phyloP scores from a whole-genome alignment of 2,329 filamentous ascomycete species.

The Magnaporthales sp. region DNA sequence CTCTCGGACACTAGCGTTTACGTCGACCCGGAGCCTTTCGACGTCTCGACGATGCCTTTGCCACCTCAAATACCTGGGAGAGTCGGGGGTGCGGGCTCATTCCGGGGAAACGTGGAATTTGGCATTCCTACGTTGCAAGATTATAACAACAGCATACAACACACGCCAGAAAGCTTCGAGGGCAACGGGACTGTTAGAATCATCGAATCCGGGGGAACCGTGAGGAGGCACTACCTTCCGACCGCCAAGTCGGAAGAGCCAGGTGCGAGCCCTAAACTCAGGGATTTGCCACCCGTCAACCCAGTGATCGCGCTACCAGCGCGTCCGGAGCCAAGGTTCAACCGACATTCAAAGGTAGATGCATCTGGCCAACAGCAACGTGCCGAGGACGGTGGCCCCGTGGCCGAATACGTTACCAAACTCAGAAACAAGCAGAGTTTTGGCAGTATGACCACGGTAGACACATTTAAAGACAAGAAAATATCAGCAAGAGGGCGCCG shows the following conservation, averaged over 20 bases:
- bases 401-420: background rate
- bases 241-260: background rate
- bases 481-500: background rate
- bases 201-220: background rate
- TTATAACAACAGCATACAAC: slow-evolving; percentile 13
- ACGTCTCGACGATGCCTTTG: slow-evolving; percentile 9
- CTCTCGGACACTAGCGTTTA: slow-evolving; percentile 16
- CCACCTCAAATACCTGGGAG: slow-evolving; percentile 10
- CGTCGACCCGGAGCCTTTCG: slow-evolving; percentile 10
- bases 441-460: background rate
- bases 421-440: slow-evolving; percentile 7
- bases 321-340: background rate
- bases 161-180: slow-evolving; percentile 11
- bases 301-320: background rate
- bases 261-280: background rate
- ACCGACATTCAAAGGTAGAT: background rate
- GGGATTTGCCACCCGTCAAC: background rate
- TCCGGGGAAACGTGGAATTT: slow-evolving; percentile 19
- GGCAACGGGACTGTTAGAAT: background rate
- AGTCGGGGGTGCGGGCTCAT: slow-evolving; percentile 14
- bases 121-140: slow-evolving; percentile 16
- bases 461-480: background rate
- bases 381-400: background rate
- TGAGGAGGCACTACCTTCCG: background rate
- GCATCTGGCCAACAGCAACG: background rate